Evolutionary conservation across 2,329 filamentous ascomycete species (phyloP).

Genomic region (Colletotrichum cuscutae): DNA sequence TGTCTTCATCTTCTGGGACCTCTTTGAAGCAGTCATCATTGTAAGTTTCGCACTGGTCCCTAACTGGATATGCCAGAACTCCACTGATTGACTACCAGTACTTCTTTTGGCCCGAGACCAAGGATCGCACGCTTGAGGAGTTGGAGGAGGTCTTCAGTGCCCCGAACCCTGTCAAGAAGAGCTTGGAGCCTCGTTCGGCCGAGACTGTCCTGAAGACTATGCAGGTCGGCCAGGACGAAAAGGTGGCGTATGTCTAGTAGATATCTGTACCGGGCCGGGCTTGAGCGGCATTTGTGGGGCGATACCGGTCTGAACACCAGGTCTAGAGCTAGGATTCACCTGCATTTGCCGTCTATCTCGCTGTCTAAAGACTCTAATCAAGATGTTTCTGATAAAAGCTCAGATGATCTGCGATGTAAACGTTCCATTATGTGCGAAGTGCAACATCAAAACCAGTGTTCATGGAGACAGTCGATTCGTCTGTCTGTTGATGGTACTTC

Average conservation of each 20-base stretch:
- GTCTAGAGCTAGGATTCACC: not conserved
- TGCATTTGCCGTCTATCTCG: not conserved
- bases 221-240: slow-evolving; percentile 38
- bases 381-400: not conserved
- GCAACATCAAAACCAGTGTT: not conserved
- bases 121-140: slow-evolving; percentile 62
- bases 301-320: not conserved
- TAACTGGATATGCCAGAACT: too few species aligned
- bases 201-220: slow-evolving; percentile 50
- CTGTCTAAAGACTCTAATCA: not conserved
- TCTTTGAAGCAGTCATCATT: slow-evolving; percentile 53
- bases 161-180: slow-evolving; percentile 55
- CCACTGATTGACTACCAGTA: slow-evolving; percentile 42
- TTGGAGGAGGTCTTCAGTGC: slow-evolving; percentile 61
- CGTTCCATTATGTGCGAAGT: too few species aligned
- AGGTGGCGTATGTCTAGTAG: slow-evolving; percentile 43
- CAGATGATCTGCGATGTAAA: not conserved
- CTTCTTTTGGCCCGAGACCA: slow-evolving; percentile 61
- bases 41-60: not conserved
- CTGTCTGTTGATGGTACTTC: not conserved
- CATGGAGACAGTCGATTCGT: not conserved
- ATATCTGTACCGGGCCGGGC: slow-evolving; percentile 32
- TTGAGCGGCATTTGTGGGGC: slow-evolving; percentile 10
- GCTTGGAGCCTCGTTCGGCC: slow-evolving; percentile 52
- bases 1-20: slow-evolving; percentile 57